These are phyloP conservation scores for Pseudogymnoascus sp. DNA, from an alignment of 2,329 filamentous ascomycete genomes.

Conservation along the genomic window DNA sequence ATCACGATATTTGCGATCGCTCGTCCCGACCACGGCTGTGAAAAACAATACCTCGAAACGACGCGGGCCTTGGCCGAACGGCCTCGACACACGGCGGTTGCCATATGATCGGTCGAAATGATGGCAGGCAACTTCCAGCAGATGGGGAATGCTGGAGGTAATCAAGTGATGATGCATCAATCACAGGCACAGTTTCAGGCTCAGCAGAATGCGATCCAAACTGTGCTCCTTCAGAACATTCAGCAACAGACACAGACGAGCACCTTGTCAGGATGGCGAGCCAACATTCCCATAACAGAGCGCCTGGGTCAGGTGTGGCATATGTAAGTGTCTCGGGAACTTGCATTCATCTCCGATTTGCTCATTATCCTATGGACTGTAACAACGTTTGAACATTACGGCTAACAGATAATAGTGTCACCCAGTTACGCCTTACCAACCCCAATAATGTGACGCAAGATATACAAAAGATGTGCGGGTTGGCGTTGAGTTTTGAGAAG, in stretches of 20 bases:
- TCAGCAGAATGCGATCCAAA: conserved; percentile 19
- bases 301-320: conserved; percentile 25
- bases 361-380: neutral
- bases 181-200: conserved; percentile 5
- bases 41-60: neutral
- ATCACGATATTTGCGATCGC: conserved; percentile 2
- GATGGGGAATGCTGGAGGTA: conserved; percentile 24
- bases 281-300: conserved; percentile 20
- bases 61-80: conserved; percentile 2
- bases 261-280: conserved; percentile 23
- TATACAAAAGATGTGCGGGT: conserved; percentile 6
- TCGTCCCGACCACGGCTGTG: neutral
- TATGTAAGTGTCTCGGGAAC: conserved; percentile 21
- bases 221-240: conserved; percentile 19
- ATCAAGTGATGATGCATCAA: conserved; percentile 13
- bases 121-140: conserved; percentile 29
- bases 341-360: neutral
- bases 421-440: conserved; percentile 7
- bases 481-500: conserved; percentile 10
- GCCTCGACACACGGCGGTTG: conserved; percentile 6
- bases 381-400: neutral
- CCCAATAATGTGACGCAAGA: neutral
- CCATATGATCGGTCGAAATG: conserved; percentile 15
- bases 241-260: conserved; percentile 16
- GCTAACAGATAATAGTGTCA: conserved; percentile 6